Evolutionary conservation across 225 moss, liverwort and hornwort species (phyloP).

Genomic region (Polytrichum formosum): DNA sequence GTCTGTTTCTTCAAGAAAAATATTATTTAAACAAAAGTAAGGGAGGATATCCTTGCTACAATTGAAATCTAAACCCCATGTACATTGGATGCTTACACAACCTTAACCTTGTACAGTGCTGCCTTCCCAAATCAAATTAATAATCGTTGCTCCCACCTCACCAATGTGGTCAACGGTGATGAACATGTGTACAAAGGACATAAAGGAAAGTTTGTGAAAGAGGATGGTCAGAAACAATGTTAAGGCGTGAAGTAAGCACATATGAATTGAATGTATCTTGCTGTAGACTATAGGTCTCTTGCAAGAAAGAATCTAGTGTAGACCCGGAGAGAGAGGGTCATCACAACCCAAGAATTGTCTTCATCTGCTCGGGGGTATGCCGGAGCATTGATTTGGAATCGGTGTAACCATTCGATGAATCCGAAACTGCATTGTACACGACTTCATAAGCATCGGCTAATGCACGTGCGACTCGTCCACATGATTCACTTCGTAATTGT

Average conservation of each 20-base stretch:
- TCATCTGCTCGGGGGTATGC: constrained; percentile 90
- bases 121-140: too few relatives aligned
- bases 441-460: constrained; percentile 86
- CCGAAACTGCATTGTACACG: constrained; percentile 68
- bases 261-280: constrained; percentile 13
- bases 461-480: constrained; percentile 76
- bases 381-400: constrained; percentile 87
- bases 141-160: too few relatives aligned
- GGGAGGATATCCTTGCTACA: too few relatives aligned
- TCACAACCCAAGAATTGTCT: constrained; percentile 90
- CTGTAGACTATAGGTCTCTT: constrained; percentile 11
- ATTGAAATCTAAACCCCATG: too few relatives aligned
- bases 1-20: too few relatives aligned
- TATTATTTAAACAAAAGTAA: too few relatives aligned
- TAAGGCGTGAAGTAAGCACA: neutral
- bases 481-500: constrained; percentile 84
- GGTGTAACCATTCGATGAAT: constrained; percentile 78
- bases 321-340: neutral
- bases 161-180: too few relatives aligned
- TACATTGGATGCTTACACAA: too few relatives aligned
- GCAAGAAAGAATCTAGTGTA: constrained; percentile 28
- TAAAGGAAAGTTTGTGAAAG: neutral
- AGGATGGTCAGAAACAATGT: neutral
- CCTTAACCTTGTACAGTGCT: too few relatives aligned
- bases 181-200: neutral